Evolutionary conservation across 208 protist species (phyloP).

Genomic region (Leishmania braziliensis): DNA sequence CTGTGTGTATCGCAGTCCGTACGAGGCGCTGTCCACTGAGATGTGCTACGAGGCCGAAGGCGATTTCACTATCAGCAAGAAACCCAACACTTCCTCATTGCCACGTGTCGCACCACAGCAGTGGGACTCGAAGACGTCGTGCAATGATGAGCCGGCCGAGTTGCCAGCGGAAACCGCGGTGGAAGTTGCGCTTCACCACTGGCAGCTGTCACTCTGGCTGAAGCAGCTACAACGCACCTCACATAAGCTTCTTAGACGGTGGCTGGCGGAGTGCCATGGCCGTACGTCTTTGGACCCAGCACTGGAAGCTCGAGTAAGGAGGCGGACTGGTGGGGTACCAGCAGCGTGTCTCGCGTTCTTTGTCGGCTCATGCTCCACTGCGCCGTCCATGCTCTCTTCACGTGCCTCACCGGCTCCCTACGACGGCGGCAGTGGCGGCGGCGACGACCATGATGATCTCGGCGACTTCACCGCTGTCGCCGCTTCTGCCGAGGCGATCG

Average conservation of each 20-base stretch:
- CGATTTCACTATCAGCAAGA: background rate
- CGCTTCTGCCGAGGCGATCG: background rate
- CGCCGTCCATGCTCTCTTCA: background rate
- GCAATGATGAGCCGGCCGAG: background rate
- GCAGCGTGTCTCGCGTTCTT: constrained; percentile 11
- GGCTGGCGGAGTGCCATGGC: constrained; percentile 7
- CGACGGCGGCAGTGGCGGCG: too few species aligned
- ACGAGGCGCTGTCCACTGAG: background rate
- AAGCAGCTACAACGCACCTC: constrained; percentile 11
- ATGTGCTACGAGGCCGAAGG: background rate
- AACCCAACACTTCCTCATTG: too few species aligned
- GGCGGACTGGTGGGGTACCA: background rate
- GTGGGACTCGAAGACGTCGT: background rate
- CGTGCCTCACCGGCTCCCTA: background rate
- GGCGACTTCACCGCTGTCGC: background rate
- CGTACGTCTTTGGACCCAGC: background rate
- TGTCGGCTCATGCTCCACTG: background rate
- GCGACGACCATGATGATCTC: background rate
- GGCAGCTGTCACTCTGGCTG: constrained; percentile 6
- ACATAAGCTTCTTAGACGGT: constrained; percentile 2
- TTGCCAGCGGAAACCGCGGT: background rate
- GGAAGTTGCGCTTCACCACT: constrained; percentile 22
- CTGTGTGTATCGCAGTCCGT: constrained; percentile 19
- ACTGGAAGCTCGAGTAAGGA: constrained; percentile 1
- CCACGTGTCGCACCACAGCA: background rate